A percentile compares a stretch with the other conserved stretches of the same genome.
Evolutionary conservation across 495 filamentous ascomycete species (phyloP).

Genomic region (Neurospora sp.): DNA sequence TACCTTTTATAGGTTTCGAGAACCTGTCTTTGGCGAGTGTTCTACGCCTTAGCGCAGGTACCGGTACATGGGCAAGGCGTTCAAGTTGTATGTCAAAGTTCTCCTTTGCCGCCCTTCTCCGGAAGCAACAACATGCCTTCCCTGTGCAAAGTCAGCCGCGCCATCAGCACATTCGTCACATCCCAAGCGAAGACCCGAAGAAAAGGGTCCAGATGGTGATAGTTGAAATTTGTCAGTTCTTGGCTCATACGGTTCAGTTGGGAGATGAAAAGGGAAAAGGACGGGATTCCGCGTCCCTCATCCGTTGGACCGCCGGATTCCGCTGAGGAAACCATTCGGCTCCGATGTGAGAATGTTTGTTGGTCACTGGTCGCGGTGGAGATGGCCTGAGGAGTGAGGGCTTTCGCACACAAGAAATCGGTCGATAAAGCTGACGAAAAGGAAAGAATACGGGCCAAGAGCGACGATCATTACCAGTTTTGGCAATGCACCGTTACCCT

Average conservation of each 20-base stretch:
- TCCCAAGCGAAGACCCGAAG: background rate
- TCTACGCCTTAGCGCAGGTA: background rate
- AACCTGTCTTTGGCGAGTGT: background rate
- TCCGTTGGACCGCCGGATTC: background rate
- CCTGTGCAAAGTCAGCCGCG: background rate
- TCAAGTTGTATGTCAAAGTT: background rate
- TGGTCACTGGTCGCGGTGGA: background rate
- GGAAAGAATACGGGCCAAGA: background rate
- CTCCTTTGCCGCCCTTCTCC: background rate
- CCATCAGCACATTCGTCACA: background rate
- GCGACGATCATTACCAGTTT: background rate
- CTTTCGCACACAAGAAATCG: background rate
- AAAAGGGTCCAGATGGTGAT: background rate
- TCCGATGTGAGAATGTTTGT: background rate
- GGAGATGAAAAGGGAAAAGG: background rate
- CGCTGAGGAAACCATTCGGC: background rate
- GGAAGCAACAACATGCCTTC: background rate
- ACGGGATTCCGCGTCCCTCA: background rate
- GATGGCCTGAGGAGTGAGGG: background rate
- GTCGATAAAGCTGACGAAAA: background rate
- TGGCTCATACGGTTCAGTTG: background rate
- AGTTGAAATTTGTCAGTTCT: background rate
- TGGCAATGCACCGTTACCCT: background rate
- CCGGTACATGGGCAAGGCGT: background rate
- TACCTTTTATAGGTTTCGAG: background rate